Conservation (phyloP, 75 land plant genomes). For the Ceratopteris richardii region DNA sequence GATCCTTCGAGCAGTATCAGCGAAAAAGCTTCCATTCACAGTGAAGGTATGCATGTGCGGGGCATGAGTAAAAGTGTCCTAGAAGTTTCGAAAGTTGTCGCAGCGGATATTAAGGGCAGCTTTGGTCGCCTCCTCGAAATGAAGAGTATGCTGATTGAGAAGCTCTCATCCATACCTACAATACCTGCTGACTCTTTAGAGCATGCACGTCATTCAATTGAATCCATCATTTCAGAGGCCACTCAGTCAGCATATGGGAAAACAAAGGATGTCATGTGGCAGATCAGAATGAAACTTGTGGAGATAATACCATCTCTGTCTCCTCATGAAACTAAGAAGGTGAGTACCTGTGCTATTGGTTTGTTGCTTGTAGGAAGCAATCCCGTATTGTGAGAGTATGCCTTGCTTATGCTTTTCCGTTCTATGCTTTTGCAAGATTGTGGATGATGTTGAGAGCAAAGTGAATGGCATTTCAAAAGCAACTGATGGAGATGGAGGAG, state of each 20-base stretch:
- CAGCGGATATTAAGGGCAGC: constrained; percentile 8
- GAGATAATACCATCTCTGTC: constrained; percentile 15
- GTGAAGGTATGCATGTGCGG: neutral
- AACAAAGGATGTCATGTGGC: constrained; percentile 8
- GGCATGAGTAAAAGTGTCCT: constrained; percentile 1
- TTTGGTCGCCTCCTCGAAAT: constrained; percentile 2
- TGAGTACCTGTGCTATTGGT: neutral
- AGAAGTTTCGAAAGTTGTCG: constrained; percentile 11
- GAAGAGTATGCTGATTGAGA: constrained; percentile 10
- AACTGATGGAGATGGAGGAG: neutral
- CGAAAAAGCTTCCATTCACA: too few relatives aligned
- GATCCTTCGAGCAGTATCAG: too few relatives aligned
- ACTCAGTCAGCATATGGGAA: constrained; percentile 11
- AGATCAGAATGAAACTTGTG: constrained; percentile 6
- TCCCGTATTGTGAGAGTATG: too few relatives aligned
- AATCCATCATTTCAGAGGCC: constrained; percentile 7
- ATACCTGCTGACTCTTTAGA: constrained; percentile 9
- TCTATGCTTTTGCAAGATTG: constrained; percentile 9
- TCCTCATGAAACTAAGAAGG: constrained; percentile 8
- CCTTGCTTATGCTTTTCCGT: too few relatives aligned
- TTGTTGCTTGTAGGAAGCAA: neutral
- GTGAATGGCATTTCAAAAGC: constrained; percentile 5
- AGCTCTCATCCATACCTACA: constrained; percentile 6
- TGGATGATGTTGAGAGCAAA: constrained; percentile 12
- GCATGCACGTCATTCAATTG: constrained; percentile 7